Percentiles rank a stretch among this genome's conserved stretches.
Conservation (phyloP, 805 yeast species). For the Crinitomyces ghanaensis region DNA sequence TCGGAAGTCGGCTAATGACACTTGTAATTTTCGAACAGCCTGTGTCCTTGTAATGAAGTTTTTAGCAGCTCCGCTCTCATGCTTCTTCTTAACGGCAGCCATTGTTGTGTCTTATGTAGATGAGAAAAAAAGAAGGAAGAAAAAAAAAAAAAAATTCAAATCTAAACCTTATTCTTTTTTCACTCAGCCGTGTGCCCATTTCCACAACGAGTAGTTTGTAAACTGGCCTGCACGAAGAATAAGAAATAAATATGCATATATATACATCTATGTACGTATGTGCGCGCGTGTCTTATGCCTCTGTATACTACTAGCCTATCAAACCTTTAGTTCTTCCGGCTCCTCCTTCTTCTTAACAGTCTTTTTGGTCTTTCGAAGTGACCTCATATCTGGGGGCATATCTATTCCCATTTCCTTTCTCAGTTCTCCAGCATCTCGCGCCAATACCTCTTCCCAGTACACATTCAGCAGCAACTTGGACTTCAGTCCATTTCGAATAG, state of each 20-base stretch:
- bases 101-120: not conserved
- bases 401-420: constrained; percentile 62
- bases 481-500: constrained; percentile 55
- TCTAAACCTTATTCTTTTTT: constrained; percentile 2
- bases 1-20: constrained; percentile 86
- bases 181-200: no score
- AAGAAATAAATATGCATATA: no score
- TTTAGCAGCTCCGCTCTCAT: constrained; percentile 77
- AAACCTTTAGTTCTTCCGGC: no score
- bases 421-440: constrained; percentile 58
- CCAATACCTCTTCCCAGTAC: constrained; percentile 81
- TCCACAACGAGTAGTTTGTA: no score
- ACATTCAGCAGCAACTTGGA: constrained; percentile 74
- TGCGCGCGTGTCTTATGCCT: no score
- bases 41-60: constrained; percentile 89
- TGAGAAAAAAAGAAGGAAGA: not conserved
- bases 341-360: no score
- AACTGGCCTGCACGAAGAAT: no score
- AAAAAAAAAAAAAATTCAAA: not conserved
- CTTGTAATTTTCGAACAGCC: constrained; percentile 84
- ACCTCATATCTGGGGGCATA: constrained; percentile 70
- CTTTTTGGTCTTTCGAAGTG: constrained; percentile 49
- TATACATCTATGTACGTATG: no score
- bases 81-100: constrained; percentile 67
- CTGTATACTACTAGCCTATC: no score